Percentiles rank a stretch among this genome's conserved stretches.
These are phyloP conservation scores for Cicer cuneatum DNA, from an alignment of 306 rosid genomes.

Conservation along the genomic window DNA sequence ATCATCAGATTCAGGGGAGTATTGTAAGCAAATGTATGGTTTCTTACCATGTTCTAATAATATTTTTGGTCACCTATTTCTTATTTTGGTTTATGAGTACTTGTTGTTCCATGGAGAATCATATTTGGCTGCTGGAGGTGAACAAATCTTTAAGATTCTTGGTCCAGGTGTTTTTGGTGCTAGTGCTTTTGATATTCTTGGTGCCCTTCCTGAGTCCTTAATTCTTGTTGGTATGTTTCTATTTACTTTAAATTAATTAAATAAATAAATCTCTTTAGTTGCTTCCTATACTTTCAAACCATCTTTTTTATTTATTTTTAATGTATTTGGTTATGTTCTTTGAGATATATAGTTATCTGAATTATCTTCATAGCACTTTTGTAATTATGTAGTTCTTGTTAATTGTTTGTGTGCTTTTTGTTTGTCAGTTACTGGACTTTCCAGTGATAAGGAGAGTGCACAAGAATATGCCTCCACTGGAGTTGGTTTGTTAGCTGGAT, in stretches of 20 bases:
- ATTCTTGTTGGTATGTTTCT: constrained; percentile 61
- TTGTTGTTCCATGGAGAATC: constrained; percentile 64
- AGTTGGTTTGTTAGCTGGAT: constrained; percentile 61
- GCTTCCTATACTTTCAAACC: not conserved
- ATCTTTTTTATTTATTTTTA: not conserved
- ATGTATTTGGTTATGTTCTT: not conserved
- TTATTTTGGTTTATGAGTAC: constrained; percentile 63
- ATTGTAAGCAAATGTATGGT: constrained; percentile 62
- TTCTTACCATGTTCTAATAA: constrained; percentile 64
- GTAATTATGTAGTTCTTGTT: not conserved
- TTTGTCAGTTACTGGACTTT: constrained; percentile 56
- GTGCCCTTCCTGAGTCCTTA: constrained; percentile 68
- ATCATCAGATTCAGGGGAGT: constrained; percentile 20
- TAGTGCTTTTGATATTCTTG: constrained; percentile 63
- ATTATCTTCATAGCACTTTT: not conserved
- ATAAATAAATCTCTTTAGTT: not conserved
- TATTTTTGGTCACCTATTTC: constrained; percentile 55
- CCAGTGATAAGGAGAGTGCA: constrained; percentile 51
- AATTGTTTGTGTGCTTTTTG: not conserved
- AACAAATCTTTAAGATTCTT: constrained; percentile 61
- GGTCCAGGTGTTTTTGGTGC: constrained; percentile 75
- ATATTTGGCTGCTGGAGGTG: constrained; percentile 59
- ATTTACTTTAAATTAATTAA: not conserved
- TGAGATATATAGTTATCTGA: not conserved
- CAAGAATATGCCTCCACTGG: constrained; percentile 58